These are phyloP conservation scores for Aegilops longissima DNA, from an alignment of 176 grass and related monocot genomes.

Conservation along the genomic window DNA sequence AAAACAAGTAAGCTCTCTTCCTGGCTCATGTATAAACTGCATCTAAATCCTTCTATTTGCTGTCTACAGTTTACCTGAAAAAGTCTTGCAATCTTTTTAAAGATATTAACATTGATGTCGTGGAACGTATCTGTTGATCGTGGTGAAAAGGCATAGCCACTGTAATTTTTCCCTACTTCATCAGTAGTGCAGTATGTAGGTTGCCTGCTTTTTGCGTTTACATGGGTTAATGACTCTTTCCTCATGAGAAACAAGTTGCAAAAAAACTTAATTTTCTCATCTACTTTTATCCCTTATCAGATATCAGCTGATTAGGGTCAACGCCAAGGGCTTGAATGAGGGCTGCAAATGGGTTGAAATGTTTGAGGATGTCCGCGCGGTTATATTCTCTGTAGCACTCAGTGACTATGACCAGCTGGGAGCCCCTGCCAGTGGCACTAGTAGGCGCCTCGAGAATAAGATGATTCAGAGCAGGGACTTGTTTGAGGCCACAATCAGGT, in stretches of 20 bases:
- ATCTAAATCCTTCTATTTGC: neutral
- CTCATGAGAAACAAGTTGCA: neutral
- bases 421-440: constrained; percentile 29
- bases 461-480: constrained; percentile 88
- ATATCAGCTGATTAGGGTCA: constrained; percentile 90
- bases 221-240: neutral
- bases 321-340: constrained; percentile 75
- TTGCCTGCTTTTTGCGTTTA: constrained; percentile 5
- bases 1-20: constrained; percentile 61
- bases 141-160: neutral
- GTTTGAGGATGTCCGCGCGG: constrained; percentile 91
- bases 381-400: constrained; percentile 83
- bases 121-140: neutral
- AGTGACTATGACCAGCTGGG: constrained; percentile 78
- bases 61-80: neutral
- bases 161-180: neutral
- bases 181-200: neutral
- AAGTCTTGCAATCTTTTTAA: neutral
- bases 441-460: constrained; percentile 63
- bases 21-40: neutral
- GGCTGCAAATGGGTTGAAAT: constrained; percentile 99
- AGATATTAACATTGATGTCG: constrained; percentile 1
- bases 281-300: constrained; percentile 33
- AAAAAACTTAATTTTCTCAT: constrained; percentile 13
- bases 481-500: constrained; percentile 94